These are phyloP conservation scores for Phylloporus arenicola DNA, from an alignment of 768 basidiomycete species.

Conservation along the genomic window DNA sequence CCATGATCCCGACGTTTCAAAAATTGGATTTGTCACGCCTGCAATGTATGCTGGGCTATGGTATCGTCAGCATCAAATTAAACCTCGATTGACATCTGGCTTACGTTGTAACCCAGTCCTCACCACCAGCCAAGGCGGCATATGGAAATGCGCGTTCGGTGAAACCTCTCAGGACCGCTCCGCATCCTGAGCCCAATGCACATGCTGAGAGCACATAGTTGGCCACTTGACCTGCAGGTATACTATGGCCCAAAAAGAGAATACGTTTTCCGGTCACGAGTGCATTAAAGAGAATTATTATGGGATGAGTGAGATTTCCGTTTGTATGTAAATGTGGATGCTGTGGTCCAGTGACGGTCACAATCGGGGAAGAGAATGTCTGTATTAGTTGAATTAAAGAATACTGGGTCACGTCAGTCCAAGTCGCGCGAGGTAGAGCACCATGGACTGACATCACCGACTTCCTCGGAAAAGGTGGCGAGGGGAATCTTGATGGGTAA, in stretches of 20 bases:
- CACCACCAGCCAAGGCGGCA: constrained; percentile 80
- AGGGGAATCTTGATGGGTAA: constrained; percentile 90
- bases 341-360: constrained; percentile 61
- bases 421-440: background rate
- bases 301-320: constrained; percentile 84
- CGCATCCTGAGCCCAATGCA: constrained; percentile 88
- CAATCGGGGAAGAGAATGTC: constrained; percentile 61
- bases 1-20: constrained; percentile 84
- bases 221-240: constrained; percentile 87
- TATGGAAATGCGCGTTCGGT: constrained; percentile 94
- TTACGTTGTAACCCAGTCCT: constrained; percentile 87
- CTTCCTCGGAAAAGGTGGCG: constrained; percentile 87
- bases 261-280: constrained; percentile 94
- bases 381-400: constrained; percentile 87
- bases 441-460: constrained; percentile 77
- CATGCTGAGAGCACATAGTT: constrained; percentile 92
- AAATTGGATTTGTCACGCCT: constrained; percentile 96
- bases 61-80: constrained; percentile 3
- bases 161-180: constrained; percentile 76
- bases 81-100: constrained; percentile 24
- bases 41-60: constrained; percentile 87
- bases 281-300: constrained; percentile 95
- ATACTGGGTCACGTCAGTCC: constrained; percentile 50
- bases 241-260: constrained; percentile 86
- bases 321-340: constrained; percentile 94